These are phyloP conservation scores for Starmerella apicola DNA, from an alignment of 805 yeast species.

Conservation along the genomic window DNA sequence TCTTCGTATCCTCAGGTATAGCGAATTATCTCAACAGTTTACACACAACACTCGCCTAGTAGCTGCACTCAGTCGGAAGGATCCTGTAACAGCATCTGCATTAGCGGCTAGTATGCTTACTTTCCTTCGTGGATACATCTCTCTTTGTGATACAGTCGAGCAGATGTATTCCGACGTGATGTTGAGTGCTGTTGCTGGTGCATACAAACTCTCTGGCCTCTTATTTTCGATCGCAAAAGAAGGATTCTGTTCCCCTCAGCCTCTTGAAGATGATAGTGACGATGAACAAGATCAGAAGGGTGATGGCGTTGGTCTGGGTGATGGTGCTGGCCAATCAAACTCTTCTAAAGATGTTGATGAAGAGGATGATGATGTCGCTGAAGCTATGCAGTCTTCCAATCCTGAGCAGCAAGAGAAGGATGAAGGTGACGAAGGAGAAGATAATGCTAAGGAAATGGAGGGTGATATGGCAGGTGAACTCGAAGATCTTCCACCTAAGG, in stretches of 20 bases:
- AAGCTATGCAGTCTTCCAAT: slow-evolving; percentile 57
- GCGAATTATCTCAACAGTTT: slow-evolving; percentile 25
- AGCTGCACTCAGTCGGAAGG: slow-evolving; percentile 12
- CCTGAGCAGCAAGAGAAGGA: slow-evolving; percentile 38
- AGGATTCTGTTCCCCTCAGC: slow-evolving; percentile 90
- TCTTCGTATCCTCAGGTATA: slow-evolving; percentile 34
- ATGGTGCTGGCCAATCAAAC: slow-evolving; percentile 78
- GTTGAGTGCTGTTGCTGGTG: slow-evolving; percentile 43
- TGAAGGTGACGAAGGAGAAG: slow-evolving; percentile 41
- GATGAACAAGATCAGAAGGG: slow-evolving; percentile 46
- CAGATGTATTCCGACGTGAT: slow-evolving; percentile 39
- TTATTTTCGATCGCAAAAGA: slow-evolving; percentile 52
- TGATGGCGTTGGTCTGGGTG: slow-evolving; percentile 87
- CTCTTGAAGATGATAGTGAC: slow-evolving; percentile 45
- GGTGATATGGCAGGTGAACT: slow-evolving; percentile 95
- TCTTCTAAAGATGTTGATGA: slow-evolving; percentile 67
- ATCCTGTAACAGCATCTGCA: slow-evolving; percentile 29
- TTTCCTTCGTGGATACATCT: slow-evolving; percentile 45
- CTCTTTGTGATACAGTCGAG: slow-evolving; percentile 36
- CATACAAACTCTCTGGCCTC: slow-evolving; percentile 44
- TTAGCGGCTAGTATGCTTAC: slow-evolving; percentile 44
- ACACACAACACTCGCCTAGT: slow-evolving; percentile 30
- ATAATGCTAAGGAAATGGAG: slow-evolving; percentile 85
- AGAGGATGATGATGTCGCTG: slow-evolving; percentile 81
- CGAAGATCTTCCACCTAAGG: slow-evolving; percentile 62